Percentiles rank a stretch among this genome's conserved stretches.
Conservation (phyloP, 2,329 filamentous ascomycete genomes). For the Calonectria fujianensis region DNA sequence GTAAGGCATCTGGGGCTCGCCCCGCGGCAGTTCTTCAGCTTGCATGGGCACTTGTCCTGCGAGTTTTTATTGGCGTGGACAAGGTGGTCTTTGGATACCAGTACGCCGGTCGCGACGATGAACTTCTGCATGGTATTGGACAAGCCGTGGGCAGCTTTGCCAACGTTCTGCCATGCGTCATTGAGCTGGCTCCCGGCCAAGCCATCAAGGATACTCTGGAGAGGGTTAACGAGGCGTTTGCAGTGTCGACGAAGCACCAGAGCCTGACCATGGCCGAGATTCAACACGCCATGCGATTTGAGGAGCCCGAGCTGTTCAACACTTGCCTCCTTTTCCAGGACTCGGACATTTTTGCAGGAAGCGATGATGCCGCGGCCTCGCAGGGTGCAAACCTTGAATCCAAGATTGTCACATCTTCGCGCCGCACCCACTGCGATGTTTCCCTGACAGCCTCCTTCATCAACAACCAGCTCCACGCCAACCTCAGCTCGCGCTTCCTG, state of each 20-base stretch:
- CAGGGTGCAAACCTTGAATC: background rate
- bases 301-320: slow-evolving; percentile 68
- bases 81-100: slow-evolving; percentile 74
- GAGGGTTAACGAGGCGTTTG: slow-evolving; percentile 56
- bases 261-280: slow-evolving; percentile 67
- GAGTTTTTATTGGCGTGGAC: slow-evolving; percentile 71
- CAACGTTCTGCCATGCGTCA: slow-evolving; percentile 60
- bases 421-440: slow-evolving; percentile 68
- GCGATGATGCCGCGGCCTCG: background rate
- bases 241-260: slow-evolving; percentile 60
- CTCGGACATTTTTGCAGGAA: slow-evolving; percentile 51
- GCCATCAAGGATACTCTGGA: slow-evolving; percentile 59
- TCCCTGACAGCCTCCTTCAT: slow-evolving; percentile 67
- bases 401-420: slow-evolving; percentile 47
- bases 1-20: slow-evolving; percentile 62
- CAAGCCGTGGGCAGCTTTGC: slow-evolving; percentile 69
- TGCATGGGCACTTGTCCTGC: slow-evolving; percentile 76
- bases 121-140: slow-evolving; percentile 63
- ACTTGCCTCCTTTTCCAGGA: slow-evolving; percentile 70
- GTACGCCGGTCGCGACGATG: slow-evolving; percentile 66
- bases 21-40: slow-evolving; percentile 72
- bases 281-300: slow-evolving; percentile 66
- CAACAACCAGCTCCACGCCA: slow-evolving; percentile 63
- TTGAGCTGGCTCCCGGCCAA: slow-evolving; percentile 58
- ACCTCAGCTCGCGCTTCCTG: slow-evolving; percentile 67